Conservation (phyloP, 805 yeast genomes). For the Torulaspora maleeae region DNA sequence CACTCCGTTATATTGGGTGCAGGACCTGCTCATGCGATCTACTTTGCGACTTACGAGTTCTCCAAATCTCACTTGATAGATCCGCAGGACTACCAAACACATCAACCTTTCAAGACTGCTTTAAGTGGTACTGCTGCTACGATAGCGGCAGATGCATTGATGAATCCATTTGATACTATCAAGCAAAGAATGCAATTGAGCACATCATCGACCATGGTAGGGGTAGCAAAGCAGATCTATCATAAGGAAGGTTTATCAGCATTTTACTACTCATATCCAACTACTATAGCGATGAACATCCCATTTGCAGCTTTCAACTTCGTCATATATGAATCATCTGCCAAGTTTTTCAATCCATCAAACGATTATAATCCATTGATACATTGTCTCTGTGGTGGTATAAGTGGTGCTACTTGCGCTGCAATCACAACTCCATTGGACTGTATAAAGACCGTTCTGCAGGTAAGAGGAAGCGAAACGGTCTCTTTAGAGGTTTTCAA, state of each 20-base stretch:
- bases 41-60: conserved; percentile 88
- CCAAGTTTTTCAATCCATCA: conserved; percentile 74
- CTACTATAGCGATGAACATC: conserved; percentile 83
- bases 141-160: conserved; percentile 86
- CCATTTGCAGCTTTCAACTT: conserved; percentile 95
- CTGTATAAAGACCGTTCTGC: conserved; percentile 86
- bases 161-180: conserved; percentile 95
- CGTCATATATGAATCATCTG: conserved; percentile 81
- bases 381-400: conserved; percentile 89
- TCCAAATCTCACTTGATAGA: conserved; percentile 42
- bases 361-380: conserved; percentile 78
- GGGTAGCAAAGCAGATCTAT: conserved; percentile 43
- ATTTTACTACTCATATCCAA: conserved; percentile 88
- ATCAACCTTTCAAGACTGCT: conserved; percentile 80
- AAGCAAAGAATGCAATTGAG: conserved; percentile 88
- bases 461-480: conserved; percentile 59
- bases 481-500: conserved; percentile 41
- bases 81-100: conserved; percentile 34
- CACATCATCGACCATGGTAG: conserved; percentile 25
- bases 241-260: conserved; percentile 66
- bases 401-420: conserved; percentile 93
- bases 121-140: conserved; percentile 90
- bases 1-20: conserved; percentile 91
- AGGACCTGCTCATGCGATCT: conserved; percentile 99
- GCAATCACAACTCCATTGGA: conserved; percentile 93